phyloP scores from a whole-genome alignment of 2,329 filamentous ascomycete species.

The Dryadomyces quercivorus region DNA sequence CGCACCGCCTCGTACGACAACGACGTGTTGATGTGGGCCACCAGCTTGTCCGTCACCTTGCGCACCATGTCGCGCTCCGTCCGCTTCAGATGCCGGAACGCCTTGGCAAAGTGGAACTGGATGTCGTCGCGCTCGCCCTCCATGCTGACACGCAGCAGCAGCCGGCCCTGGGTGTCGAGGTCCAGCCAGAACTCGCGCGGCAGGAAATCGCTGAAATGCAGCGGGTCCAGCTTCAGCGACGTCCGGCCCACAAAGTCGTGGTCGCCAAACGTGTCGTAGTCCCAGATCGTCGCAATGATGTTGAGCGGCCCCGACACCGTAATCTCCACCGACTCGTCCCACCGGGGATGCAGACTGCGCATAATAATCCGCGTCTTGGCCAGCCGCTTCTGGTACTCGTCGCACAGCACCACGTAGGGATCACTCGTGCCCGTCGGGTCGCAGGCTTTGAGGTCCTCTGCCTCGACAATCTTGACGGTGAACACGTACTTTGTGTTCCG shows the following conservation, averaged over 20 bases:
- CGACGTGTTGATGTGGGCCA: constrained; percentile 81
- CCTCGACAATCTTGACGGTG: constrained; percentile 97
- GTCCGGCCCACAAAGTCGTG: constrained; percentile 96
- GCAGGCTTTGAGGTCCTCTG: constrained; percentile 95
- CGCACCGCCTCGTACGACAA: constrained; percentile 74
- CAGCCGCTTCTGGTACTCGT: constrained; percentile 94
- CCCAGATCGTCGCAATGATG: constrained; percentile 94
- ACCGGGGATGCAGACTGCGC: constrained; percentile 80
- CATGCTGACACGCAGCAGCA: constrained; percentile 91
- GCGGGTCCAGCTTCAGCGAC: constrained; percentile 95
- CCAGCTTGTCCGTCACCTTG: constrained; percentile 96
- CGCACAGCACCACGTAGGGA: constrained; percentile 90
- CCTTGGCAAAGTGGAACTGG: constrained; percentile 95
- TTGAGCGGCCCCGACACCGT: constrained; percentile 85
- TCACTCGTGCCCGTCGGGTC: constrained; percentile 91
- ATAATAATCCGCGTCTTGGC: constrained; percentile 91
- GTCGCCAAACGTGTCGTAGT: constrained; percentile 93
- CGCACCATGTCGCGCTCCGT: constrained; percentile 97
- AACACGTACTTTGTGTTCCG: constrained; percentile 87
- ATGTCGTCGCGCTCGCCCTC: constrained; percentile 97
- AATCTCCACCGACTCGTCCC: constrained; percentile 96
- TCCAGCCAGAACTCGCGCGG: constrained; percentile 97
- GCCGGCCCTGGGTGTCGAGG: constrained; percentile 82
- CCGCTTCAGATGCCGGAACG: constrained; percentile 87
- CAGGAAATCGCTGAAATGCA: constrained; percentile 91